Conservation (phyloP, 805 yeast species). For the Kazachstania viticola region DNA sequence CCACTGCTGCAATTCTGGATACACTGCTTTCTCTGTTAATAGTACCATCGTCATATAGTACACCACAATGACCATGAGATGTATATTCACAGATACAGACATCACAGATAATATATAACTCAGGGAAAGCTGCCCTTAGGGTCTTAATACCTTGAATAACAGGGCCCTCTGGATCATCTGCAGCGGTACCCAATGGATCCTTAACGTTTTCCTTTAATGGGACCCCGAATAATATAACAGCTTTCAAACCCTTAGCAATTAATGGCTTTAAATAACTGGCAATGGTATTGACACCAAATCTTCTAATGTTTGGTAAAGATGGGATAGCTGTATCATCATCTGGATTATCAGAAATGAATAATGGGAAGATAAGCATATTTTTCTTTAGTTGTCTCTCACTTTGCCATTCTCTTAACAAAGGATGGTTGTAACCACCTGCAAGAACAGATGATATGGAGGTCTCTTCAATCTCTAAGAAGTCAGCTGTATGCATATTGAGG, state of each 20-base stretch:
- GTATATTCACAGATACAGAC: slow-evolving; percentile 97
- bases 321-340: slow-evolving; percentile 70
- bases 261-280: slow-evolving; percentile 58
- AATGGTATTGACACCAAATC: slow-evolving; percentile 75
- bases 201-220: slow-evolving; percentile 65
- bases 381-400: slow-evolving; percentile 71
- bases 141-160: slow-evolving; percentile 70
- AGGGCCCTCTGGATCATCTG: slow-evolving; percentile 95
- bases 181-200: slow-evolving; percentile 75
- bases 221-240: slow-evolving; percentile 90
- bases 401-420: slow-evolving; percentile 86
- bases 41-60: slow-evolving; percentile 75
- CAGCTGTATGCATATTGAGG: slow-evolving; percentile 51
- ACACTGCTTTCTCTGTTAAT: slow-evolving; percentile 67
- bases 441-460: slow-evolving; percentile 64
- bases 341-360: slow-evolving; percentile 69
- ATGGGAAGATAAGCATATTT: slow-evolving; percentile 85
- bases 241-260: slow-evolving; percentile 67
- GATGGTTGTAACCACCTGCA: slow-evolving; percentile 92
- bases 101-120: slow-evolving; percentile 79
- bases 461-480: slow-evolving; percentile 46
- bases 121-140: slow-evolving; percentile 59
- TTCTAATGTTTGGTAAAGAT: slow-evolving; percentile 76
- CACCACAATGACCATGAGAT: slow-evolving; percentile 96
- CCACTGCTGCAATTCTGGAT: slow-evolving; percentile 82